These are phyloP conservation scores for Paraphoma sp. DNA, from an alignment of 2,329 filamentous ascomycete species.

Conservation along the genomic window DNA sequence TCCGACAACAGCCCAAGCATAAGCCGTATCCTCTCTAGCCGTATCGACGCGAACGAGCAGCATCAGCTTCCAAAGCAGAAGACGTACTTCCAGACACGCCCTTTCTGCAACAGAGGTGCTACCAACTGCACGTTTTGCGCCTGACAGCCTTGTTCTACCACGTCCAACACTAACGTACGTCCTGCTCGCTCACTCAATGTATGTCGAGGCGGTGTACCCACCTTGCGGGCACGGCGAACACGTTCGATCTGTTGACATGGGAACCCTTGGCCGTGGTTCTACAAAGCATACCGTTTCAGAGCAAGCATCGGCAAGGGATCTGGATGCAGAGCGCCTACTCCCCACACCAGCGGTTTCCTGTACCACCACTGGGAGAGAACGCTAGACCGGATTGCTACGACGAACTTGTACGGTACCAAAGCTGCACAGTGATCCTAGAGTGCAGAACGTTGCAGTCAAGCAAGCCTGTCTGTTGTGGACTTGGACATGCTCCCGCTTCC, in stretches of 20 bases:
- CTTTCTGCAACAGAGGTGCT: constrained; percentile 2
- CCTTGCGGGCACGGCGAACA: constrained; percentile 23
- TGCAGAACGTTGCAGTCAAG: constrained; percentile 6
- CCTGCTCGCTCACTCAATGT: constrained; percentile 23
- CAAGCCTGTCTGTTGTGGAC: neutral
- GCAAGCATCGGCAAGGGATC: constrained; percentile 16
- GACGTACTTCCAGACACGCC: constrained; percentile 15
- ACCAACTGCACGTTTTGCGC: constrained; percentile 32
- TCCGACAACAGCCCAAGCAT: constrained; percentile 10
- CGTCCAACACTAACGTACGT: constrained; percentile 15
- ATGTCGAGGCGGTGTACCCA: constrained; percentile 23
- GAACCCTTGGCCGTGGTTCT: constrained; percentile 11
- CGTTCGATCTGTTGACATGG: constrained; percentile 13
- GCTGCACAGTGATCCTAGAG: constrained; percentile 5
- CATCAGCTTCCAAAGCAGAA: constrained; percentile 15
- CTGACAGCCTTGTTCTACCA: constrained; percentile 29
- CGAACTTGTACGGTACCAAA: neutral
- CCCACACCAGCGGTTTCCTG: neutral
- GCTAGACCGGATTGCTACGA: neutral
- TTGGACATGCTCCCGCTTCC: constrained; percentile 7
- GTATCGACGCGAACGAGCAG: constrained; percentile 25
- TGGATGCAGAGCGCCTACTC: neutral
- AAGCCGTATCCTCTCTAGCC: constrained; percentile 32
- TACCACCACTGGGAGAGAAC: neutral
- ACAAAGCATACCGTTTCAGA: constrained; percentile 14